These are phyloP conservation scores for Lachancea sp. DNA, from an alignment of 805 yeast species.

Conservation along the genomic window DNA sequence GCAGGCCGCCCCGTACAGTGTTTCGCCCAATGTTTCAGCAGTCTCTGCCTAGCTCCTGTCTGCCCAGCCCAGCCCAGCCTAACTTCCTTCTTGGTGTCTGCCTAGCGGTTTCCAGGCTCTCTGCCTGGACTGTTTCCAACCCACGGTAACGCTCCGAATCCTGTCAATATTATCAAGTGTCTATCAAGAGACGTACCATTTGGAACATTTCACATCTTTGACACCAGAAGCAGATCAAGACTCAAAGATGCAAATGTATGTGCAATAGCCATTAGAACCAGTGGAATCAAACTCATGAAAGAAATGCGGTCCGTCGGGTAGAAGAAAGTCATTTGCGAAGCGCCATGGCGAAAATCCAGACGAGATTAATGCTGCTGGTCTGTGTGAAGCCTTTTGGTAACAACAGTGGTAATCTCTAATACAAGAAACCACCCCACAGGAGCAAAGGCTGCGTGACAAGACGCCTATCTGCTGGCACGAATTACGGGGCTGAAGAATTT, in stretches of 20 bases:
- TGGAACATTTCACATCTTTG: conserved; percentile 1
- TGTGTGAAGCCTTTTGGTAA: too few relatives aligned
- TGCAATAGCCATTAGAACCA: conserved; percentile 3
- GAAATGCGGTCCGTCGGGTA: not conserved
- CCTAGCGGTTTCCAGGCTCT: not conserved
- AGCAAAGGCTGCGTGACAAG: too few relatives aligned
- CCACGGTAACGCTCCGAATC: not conserved
- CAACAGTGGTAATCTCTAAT: too few relatives aligned
- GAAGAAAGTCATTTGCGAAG: not conserved
- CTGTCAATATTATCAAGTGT: conserved; percentile 3
- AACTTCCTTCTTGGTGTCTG: not conserved
- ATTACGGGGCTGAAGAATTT: too few relatives aligned
- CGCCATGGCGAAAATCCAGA: not conserved
- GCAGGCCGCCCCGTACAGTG: not conserved
- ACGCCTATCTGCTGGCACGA: too few relatives aligned
- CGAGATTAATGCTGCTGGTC: too few relatives aligned
- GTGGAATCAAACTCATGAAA: not conserved
- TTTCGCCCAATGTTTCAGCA: not conserved
- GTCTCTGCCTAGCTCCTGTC: not conserved
- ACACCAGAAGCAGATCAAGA: conserved; percentile 23
- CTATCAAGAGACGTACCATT: not conserved
- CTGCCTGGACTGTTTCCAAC: not conserved
- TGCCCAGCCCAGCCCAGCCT: not conserved
- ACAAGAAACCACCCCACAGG: too few relatives aligned
- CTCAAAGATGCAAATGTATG: conserved; percentile 45